These are phyloP conservation scores for Cladosporium halotolerans DNA, from an alignment of 2,329 filamentous ascomycete species.

Conservation along the genomic window DNA sequence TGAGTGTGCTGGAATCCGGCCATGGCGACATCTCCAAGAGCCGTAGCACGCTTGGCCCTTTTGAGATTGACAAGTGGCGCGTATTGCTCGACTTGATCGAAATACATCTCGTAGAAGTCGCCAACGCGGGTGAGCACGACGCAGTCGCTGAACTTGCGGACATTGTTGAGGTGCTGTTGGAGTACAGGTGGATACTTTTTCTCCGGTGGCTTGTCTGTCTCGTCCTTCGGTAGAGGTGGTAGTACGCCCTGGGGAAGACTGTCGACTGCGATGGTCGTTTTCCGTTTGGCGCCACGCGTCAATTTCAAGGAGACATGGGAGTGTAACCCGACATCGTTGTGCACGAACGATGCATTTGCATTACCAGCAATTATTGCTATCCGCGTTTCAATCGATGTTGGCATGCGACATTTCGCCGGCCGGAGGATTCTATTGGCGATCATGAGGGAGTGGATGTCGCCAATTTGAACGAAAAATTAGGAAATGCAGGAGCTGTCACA, in stretches of 20 bases:
- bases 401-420: not conserved
- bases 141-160: conserved; percentile 84
- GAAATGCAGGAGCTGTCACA: not conserved
- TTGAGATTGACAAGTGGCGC: conserved; percentile 84
- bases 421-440: conserved; percentile 1
- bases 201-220: conserved; percentile 43
- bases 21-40: conserved; percentile 75
- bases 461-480: too few relatives aligned
- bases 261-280: conserved; percentile 32
- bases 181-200: conserved; percentile 74
- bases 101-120: conserved; percentile 96
- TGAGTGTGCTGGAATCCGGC: conserved; percentile 93
- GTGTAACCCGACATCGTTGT: not conserved
- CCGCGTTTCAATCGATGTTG: not conserved
- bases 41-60: conserved; percentile 74
- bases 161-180: conserved; percentile 79
- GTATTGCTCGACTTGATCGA: conserved; percentile 87
- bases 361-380: too few relatives aligned
- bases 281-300: conserved; percentile 36
- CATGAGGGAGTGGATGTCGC: not conserved
- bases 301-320: not conserved
- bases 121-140: conserved; percentile 88
- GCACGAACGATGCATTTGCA: too few relatives aligned
- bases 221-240: conserved; percentile 35
- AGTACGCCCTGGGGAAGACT: conserved; percentile 54